A percentile compares a stretch with the other conserved stretches of the same genome.
Evolutionary conservation across 331 rosid genomes (phyloP).

Genomic region (Cydonia oblonga): DNA sequence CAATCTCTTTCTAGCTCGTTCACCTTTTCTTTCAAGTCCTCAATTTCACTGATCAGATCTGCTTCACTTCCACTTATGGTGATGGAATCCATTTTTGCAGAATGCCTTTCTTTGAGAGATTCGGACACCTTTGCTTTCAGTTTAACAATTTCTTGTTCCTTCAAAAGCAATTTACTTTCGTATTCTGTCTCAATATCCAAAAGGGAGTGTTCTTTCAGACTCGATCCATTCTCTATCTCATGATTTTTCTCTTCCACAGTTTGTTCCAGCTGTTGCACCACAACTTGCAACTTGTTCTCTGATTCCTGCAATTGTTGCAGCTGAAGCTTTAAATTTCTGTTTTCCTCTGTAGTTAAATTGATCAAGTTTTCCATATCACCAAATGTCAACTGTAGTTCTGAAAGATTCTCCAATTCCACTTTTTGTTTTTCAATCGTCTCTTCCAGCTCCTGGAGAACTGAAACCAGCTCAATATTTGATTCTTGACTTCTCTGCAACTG

Average conservation of each 20-base stretch:
- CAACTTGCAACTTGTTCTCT: slow-evolving; percentile 41
- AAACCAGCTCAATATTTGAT: slow-evolving; percentile 53
- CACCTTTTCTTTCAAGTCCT: slow-evolving; percentile 57
- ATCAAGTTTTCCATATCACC: slow-evolving; percentile 34
- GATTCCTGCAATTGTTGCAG: slow-evolving; percentile 56
- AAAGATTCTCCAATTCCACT: slow-evolving; percentile 49
- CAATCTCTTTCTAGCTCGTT: slow-evolving; percentile 89
- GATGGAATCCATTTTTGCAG: slow-evolving; percentile 25
- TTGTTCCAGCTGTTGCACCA: slow-evolving; percentile 46
- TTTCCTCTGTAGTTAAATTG: slow-evolving; percentile 36
- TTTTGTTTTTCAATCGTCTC: slow-evolving; percentile 61
- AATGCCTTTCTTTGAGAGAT: slow-evolving; percentile 29
- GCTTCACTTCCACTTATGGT: slow-evolving; percentile 31
- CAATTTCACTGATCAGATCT: slow-evolving; percentile 46
- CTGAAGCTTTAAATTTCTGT: slow-evolving; percentile 30
- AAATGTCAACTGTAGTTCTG: slow-evolving; percentile 35
- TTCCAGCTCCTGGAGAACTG: slow-evolving; percentile 62
- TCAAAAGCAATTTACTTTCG: slow-evolving; percentile 11
- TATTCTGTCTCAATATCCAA: slow-evolving; percentile 29
- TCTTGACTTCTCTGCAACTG: slow-evolving; percentile 65
- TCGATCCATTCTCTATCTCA: slow-evolving; percentile 21
- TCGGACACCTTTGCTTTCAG: slow-evolving; percentile 32
- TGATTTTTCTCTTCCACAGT: slow-evolving; percentile 43
- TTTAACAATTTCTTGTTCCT: slow-evolving; percentile 44
- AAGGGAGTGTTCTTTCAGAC: slow-evolving; percentile 22